phyloP scores from a whole-genome alignment of 768 basidiomycete genomes.

The Lentinula raphanica region DNA sequence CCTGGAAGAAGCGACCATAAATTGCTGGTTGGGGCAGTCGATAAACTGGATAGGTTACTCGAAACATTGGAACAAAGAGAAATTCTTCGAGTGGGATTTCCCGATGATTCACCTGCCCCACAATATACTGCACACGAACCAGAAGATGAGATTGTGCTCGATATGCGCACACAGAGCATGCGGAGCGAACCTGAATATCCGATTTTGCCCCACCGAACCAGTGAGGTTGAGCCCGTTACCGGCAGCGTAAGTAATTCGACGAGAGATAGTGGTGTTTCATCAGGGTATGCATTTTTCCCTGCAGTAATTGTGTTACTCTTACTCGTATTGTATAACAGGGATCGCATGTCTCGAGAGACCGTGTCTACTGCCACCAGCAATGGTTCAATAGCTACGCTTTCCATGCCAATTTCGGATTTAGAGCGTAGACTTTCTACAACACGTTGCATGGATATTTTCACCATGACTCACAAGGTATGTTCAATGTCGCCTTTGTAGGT shows the following conservation, averaged over 20 bases:
- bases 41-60: slow-evolving; percentile 73
- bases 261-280: slow-evolving; percentile 47
- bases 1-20: slow-evolving; percentile 85
- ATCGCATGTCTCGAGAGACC: slow-evolving; percentile 58
- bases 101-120: slow-evolving; percentile 13
- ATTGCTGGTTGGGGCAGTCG: slow-evolving; percentile 73
- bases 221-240: slow-evolving; percentile 23
- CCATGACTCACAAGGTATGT: slow-evolving; percentile 85
- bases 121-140: slow-evolving; percentile 24
- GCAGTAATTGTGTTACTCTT: neutral
- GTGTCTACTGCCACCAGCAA: slow-evolving; percentile 48
- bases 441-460: slow-evolving; percentile 87
- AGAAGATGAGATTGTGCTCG: slow-evolving; percentile 56
- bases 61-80: slow-evolving; percentile 58
- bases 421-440: slow-evolving; percentile 76
- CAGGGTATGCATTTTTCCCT: slow-evolving; percentile 39
- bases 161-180: slow-evolving; percentile 38
- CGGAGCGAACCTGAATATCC: slow-evolving; percentile 10
- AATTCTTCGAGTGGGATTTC: slow-evolving; percentile 43
- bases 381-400: slow-evolving; percentile 44
- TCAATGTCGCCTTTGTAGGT: neutral
- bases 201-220: slow-evolving; percentile 14
- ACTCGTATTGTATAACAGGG: slow-evolving; percentile 33
- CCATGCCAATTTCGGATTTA: slow-evolving; percentile 66
- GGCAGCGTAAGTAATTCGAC: slow-evolving; percentile 49